These are phyloP conservation scores for Meredithiella fracta DNA, from an alignment of 2,329 filamentous ascomycete genomes.

Conservation along the genomic window DNA sequence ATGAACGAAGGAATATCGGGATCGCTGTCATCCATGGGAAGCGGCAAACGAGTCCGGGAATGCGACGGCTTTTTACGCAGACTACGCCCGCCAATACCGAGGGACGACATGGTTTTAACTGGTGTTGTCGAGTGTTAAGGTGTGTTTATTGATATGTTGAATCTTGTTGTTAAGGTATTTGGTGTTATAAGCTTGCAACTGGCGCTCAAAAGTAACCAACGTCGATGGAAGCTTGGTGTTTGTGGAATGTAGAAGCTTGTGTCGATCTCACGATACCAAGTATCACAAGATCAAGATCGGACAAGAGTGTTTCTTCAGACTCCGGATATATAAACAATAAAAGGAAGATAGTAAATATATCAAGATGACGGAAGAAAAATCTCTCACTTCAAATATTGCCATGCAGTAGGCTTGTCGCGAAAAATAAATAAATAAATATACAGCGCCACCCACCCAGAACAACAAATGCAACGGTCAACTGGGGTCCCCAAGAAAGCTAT, in stretches of 20 bases:
- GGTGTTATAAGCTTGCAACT: no score
- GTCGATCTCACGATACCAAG: neutral
- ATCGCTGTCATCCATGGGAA: slow-evolving; percentile 13
- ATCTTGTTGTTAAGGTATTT: no score
- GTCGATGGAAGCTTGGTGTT: no score
- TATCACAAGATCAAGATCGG: neutral
- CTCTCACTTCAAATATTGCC: neutral
- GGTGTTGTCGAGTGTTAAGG: neutral
- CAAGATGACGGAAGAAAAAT: no score
- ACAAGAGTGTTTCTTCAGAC: neutral
- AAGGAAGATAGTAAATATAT: no score
- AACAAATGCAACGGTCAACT: no score
- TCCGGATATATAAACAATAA: no score
- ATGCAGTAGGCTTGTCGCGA: neutral
- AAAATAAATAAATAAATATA: neutral
- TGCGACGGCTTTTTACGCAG: slow-evolving; percentile 10
- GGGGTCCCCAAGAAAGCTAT: neutral
- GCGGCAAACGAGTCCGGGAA: slow-evolving; percentile 7
- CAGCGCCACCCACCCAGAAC: no score
- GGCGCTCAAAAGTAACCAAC: no score
- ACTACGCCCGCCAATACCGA: slow-evolving; percentile 6
- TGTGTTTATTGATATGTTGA: neutral
- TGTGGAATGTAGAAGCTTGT: no score
- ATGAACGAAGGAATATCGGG: slow-evolving; percentile 8
- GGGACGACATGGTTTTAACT: slow-evolving; percentile 6